phyloP scores from a whole-genome alignment of 2,329 filamentous ascomycete genomes.

The Nigrospora oryzae region DNA sequence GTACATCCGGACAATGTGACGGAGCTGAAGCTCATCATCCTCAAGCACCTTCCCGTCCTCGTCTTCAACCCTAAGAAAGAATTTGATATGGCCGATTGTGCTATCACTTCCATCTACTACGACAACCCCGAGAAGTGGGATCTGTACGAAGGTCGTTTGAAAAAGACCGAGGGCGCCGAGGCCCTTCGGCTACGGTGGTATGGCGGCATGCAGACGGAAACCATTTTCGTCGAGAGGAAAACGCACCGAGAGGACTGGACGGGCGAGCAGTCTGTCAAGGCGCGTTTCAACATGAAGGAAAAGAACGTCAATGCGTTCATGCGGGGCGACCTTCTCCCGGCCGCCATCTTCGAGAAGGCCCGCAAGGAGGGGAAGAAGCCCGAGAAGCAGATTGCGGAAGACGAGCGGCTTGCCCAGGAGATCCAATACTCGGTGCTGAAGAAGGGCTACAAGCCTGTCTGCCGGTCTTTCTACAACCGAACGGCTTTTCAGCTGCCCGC shows the following conservation, averaged over 20 bases:
- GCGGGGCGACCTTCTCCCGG: slow-evolving; percentile 73
- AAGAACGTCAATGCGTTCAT: slow-evolving; percentile 95
- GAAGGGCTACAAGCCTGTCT: slow-evolving; percentile 79
- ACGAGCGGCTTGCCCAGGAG: slow-evolving; percentile 83
- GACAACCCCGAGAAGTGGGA: slow-evolving; percentile 94
- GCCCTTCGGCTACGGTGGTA: slow-evolving; percentile 97
- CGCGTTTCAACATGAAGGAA: slow-evolving; percentile 89
- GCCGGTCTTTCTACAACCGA: slow-evolving; percentile 94
- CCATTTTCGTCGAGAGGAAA: slow-evolving; percentile 95
- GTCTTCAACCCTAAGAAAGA: slow-evolving; percentile 98
- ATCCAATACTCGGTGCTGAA: slow-evolving; percentile 90
- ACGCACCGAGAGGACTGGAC: slow-evolving; percentile 99
- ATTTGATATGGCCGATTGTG: slow-evolving; percentile 81
- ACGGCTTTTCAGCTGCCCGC: slow-evolving; percentile 96
- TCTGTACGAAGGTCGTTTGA: slow-evolving; percentile 84
- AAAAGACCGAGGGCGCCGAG: slow-evolving; percentile 96
- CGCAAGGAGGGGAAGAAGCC: slow-evolving; percentile 92
- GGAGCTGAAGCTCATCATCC: slow-evolving; percentile 92
- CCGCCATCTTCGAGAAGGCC: slow-evolving; percentile 91
- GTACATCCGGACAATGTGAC: slow-evolving; percentile 98
- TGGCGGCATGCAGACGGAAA: slow-evolving; percentile 89
- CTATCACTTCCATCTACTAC: slow-evolving; percentile 97
- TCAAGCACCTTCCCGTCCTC: slow-evolving; percentile 93
- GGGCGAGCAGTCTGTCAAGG: slow-evolving; percentile 97
- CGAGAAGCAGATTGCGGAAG: slow-evolving; percentile 80